Evolutionary conservation across 176 grass and related monocot species (phyloP).

Genomic region (Neostapfia colusana): DNA sequence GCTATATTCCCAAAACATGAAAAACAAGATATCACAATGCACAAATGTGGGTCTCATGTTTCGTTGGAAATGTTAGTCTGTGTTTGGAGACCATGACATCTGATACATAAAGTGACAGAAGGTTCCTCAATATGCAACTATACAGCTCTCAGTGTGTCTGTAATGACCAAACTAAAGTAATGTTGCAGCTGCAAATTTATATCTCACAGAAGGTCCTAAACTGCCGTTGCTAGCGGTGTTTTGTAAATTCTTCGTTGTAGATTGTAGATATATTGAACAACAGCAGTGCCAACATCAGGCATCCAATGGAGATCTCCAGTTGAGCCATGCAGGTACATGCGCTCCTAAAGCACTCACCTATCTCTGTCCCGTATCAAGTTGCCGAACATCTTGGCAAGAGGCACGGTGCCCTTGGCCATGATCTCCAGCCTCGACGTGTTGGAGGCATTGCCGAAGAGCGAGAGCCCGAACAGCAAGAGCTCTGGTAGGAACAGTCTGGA

Average conservation of each 20-base stretch:
- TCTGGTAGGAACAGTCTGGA: conserved; percentile 88
- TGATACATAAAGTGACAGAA: conserved; percentile 15
- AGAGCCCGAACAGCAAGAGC: conserved; percentile 77
- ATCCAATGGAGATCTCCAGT: conserved; percentile 36
- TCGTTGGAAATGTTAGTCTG: neutral
- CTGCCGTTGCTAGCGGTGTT: conserved; percentile 25
- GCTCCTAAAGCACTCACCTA: conserved; percentile 31
- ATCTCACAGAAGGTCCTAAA: conserved; percentile 23
- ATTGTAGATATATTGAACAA: conserved; percentile 26
- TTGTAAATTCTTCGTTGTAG: conserved; percentile 33
- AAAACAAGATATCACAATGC: neutral
- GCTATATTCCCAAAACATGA: neutral
- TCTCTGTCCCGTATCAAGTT: conserved; percentile 83
- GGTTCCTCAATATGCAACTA: conserved; percentile 33
- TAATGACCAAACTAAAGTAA: neutral
- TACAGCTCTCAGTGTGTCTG: conserved; percentile 26
- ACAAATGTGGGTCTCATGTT: neutral
- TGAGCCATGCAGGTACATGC: too few relatives aligned
- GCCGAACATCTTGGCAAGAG: conserved; percentile 84
- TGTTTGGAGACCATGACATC: conserved; percentile 33
- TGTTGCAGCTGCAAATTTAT: conserved; percentile 28
- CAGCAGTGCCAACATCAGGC: conserved; percentile 45
- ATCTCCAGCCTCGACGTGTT: conserved; percentile 92
- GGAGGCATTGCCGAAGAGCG: conserved; percentile 78
- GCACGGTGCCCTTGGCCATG: conserved; percentile 91